These are phyloP conservation scores for Puccinia coronata DNA, from an alignment of 1,284 basidiomycete species.

Conservation along the genomic window DNA sequence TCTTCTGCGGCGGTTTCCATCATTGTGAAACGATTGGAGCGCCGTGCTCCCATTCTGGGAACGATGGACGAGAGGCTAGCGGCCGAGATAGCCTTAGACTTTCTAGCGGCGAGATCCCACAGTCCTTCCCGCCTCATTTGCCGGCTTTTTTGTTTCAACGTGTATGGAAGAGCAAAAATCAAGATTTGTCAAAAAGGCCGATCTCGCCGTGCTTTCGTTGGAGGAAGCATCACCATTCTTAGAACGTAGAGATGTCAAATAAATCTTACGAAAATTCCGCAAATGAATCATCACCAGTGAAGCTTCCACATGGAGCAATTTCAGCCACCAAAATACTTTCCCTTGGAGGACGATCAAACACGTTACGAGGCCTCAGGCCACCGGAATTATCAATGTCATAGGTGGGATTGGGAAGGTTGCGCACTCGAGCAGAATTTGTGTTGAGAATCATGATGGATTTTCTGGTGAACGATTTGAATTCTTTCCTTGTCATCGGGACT, in stretches of 20 bases:
- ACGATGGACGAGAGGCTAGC: conserved; percentile 19
- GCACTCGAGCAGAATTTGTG: conserved; percentile 1
- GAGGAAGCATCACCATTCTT: neutral
- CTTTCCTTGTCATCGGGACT: conserved; percentile 24
- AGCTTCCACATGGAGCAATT: conserved; percentile 4
- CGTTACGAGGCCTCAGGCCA: conserved; percentile 26
- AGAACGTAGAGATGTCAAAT: neutral
- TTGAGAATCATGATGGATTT: conserved; percentile 48
- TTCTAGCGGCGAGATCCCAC: conserved; percentile 19
- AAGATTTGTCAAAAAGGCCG: neutral
- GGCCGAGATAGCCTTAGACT: conserved; percentile 17
- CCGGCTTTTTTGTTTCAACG: neutral
- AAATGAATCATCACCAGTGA: conserved; percentile 23
- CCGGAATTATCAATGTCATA: conserved; percentile 21
- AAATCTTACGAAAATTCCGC: conserved; percentile 21
- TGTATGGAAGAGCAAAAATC: neutral
- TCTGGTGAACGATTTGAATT: conserved; percentile 46
- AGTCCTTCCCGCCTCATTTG: conserved; percentile 4
- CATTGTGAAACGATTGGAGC: conserved; percentile 13
- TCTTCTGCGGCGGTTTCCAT: conserved; percentile 9
- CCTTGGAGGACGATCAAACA: conserved; percentile 30
- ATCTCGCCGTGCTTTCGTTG: neutral
- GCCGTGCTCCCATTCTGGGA: neutral
- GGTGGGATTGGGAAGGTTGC: neutral
- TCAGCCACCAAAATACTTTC: conserved; percentile 41